Percentiles rank a stretch among this genome's conserved stretches.
These are phyloP conservation scores for Fusarium sacchari DNA, from an alignment of 2,329 filamentous ascomycete species.

Conservation along the genomic window DNA sequence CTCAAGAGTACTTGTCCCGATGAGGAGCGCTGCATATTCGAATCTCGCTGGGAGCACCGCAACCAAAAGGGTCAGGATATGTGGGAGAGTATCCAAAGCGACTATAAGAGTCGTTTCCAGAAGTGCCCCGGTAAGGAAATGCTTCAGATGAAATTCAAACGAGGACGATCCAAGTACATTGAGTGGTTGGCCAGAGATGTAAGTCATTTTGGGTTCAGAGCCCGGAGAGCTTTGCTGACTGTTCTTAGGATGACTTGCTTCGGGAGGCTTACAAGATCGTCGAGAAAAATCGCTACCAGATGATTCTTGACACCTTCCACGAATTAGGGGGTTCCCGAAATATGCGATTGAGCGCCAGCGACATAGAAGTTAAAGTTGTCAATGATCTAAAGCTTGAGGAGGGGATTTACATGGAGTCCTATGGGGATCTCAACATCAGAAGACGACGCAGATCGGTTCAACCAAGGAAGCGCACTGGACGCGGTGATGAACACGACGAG, in stretches of 20 bases:
- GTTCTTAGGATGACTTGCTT: conserved; percentile 52
- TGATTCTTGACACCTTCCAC: conserved; percentile 56
- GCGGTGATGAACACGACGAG: conserved; percentile 49
- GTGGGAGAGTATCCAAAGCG: conserved; percentile 64
- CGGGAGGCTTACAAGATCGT: conserved; percentile 52
- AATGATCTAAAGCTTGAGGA: conserved; percentile 54
- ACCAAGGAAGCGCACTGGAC: conserved; percentile 41
- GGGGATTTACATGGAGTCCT: conserved; percentile 52
- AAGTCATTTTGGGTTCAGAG: conserved; percentile 42
- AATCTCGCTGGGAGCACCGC: conserved; percentile 58
- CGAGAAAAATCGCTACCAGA: conserved; percentile 57
- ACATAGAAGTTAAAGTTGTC: conserved; percentile 62
- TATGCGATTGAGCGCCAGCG: conserved; percentile 60
- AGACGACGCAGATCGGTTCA: conserved; percentile 56
- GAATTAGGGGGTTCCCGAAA: conserved; percentile 61
- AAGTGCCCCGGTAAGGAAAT: conserved; percentile 58
- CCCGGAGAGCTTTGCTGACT: conserved; percentile 8
- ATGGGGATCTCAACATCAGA: conserved; percentile 50
- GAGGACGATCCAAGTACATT: conserved; percentile 60
- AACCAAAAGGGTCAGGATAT: conserved; percentile 65
- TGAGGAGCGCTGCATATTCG: conserved; percentile 61
- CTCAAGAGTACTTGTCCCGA: conserved; percentile 58
- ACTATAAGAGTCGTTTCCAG: conserved; percentile 51
- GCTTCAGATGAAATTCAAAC: conserved; percentile 66
- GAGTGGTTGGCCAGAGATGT: conserved; percentile 63